Evolutionary conservation across 768 basidiomycete species (phyloP).

Genomic region (Chalciporus sphaerocephalus): DNA sequence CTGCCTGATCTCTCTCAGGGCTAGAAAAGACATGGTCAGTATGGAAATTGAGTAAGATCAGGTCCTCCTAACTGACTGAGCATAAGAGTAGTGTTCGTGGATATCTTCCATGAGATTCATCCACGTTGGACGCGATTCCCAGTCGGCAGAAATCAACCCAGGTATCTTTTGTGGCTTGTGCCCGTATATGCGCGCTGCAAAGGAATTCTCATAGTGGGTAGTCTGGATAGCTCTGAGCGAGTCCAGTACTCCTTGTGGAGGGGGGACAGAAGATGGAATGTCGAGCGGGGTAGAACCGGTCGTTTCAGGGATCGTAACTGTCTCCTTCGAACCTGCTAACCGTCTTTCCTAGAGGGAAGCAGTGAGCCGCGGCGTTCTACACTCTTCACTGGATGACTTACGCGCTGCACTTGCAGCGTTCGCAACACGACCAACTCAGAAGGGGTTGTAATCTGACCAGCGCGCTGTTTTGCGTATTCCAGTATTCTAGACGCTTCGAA

Average conservation of each 20-base stretch:
- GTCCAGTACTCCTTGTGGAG: conserved; percentile 39
- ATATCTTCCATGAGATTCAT: conserved; percentile 72
- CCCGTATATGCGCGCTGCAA: conserved; percentile 61
- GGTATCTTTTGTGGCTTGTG: conserved; percentile 18
- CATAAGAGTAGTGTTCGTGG: conserved; percentile 54
- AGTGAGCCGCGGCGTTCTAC: neutral
- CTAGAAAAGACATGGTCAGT: conserved; percentile 33
- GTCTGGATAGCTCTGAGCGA: conserved; percentile 53
- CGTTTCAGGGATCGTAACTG: conserved; percentile 2
- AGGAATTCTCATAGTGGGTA: conserved; percentile 63
- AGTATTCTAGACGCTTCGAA: conserved; percentile 39
- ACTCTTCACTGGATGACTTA: conserved; percentile 1
- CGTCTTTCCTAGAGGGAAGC: conserved; percentile 19
- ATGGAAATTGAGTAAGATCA: neutral
- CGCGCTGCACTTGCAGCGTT: conserved; percentile 44
- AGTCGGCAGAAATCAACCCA: conserved; percentile 57
- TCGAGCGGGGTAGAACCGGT: conserved; percentile 25
- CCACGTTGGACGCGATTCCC: conserved; percentile 71
- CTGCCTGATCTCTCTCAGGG: conserved; percentile 46
- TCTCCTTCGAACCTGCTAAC: conserved; percentile 11
- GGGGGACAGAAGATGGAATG: conserved; percentile 18
- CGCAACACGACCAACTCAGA: conserved; percentile 36
- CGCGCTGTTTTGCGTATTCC: conserved; percentile 15
- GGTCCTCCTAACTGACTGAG: conserved; percentile 45
- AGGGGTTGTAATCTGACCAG: conserved; percentile 17